Conservation (phyloP, 2,329 filamentous ascomycete genomes). For the Alternaria sp. region DNA sequence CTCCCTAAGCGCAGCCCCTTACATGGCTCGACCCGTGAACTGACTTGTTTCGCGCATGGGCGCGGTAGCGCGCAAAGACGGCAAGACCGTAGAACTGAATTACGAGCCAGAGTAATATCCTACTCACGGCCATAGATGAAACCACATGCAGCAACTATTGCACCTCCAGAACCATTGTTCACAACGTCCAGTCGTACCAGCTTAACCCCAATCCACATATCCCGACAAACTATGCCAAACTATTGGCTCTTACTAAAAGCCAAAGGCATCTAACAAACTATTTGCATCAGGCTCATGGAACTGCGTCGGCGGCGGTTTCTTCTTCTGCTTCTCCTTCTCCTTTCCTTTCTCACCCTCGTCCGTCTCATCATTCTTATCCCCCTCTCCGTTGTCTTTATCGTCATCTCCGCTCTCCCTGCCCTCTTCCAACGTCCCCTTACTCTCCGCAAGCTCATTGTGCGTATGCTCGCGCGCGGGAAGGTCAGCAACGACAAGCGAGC, state of each 20-base stretch:
- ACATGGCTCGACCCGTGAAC: too few species aligned
- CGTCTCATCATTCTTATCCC: too few species aligned
- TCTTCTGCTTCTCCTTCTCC: slow-evolving; percentile 54
- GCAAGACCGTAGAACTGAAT: too few species aligned
- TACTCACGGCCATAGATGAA: too few species aligned
- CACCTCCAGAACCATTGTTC: not conserved
- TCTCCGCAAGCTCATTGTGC: slow-evolving; percentile 29
- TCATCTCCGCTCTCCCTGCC: slow-evolving; percentile 52
- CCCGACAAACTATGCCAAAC: accelerated
- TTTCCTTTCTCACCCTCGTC: slow-evolving; percentile 3
- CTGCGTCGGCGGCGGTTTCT: slow-evolving; percentile 72
- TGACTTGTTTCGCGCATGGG: too few species aligned
- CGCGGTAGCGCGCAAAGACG: too few species aligned
- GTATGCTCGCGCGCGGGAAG: slow-evolving; percentile 56
- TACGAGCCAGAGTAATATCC: too few species aligned
- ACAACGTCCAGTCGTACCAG: not conserved
- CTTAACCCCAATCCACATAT: not conserved
- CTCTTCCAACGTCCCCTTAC: slow-evolving; percentile 31
- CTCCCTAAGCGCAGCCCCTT: too few species aligned
- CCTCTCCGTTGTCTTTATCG: slow-evolving; percentile 32
- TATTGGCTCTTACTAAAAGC: slow-evolving; percentile 69
- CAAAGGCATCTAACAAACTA: slow-evolving; percentile 91
- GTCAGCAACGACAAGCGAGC: slow-evolving; percentile 83
- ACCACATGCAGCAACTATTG: not conserved
- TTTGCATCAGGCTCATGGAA: slow-evolving; percentile 94